A percentile compares a stretch with the other conserved stretches of the same genome.
phyloP scores from a whole-genome alignment of 805 yeast genomes.

The Metschnikowia koreensis region DNA sequence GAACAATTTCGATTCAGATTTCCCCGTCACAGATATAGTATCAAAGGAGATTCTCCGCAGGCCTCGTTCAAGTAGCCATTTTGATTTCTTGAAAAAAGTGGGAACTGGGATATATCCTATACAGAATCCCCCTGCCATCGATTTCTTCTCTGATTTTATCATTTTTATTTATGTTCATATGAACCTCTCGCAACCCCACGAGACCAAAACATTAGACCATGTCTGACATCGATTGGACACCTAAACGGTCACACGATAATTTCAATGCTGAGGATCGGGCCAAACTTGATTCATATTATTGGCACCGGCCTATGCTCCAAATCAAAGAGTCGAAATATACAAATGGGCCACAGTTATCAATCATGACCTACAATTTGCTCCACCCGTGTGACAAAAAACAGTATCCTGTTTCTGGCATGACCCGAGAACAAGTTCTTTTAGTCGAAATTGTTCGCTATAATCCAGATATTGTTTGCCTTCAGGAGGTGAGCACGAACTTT shows the following conservation, averaged over 20 bases:
- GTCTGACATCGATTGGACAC: not conserved
- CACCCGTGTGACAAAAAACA: not conserved
- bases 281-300: not conserved
- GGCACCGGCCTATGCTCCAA: constrained; percentile 5
- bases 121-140: too few species aligned
- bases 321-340: not conserved
- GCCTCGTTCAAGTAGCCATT: too few species aligned
- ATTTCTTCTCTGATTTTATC: too few species aligned
- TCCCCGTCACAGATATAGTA: too few species aligned
- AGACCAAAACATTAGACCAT: not conserved
- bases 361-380: constrained; percentile 8
- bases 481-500: not conserved
- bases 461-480: constrained; percentile 9
- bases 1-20: too few species aligned
- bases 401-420: not conserved
- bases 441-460: constrained; percentile 2
- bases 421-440: constrained; percentile 1
- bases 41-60: too few species aligned
- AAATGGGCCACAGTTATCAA: constrained; percentile 5
- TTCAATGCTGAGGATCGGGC: not conserved
- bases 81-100: too few species aligned
- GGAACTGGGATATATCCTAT: too few species aligned
- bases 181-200: too few species aligned
- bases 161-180: too few species aligned
- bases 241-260: not conserved